Conservation (phyloP, 192 early-diverging fungal species). For the Coemansia guatemalensis region DNA sequence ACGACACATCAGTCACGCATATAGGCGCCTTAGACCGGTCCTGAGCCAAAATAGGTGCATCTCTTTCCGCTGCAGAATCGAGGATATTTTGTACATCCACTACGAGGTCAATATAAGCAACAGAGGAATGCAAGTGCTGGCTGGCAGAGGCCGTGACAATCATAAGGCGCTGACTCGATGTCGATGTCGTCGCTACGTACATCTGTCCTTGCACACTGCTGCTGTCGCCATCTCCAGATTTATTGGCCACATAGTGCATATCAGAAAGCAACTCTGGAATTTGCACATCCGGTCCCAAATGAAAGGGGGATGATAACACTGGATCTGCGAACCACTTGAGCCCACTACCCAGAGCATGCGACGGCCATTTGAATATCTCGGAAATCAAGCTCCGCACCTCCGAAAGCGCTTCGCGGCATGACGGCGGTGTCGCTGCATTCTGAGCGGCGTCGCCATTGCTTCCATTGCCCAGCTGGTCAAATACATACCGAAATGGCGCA, state of each 20-base stretch:
- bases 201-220: not conserved
- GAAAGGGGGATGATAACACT: not conserved
- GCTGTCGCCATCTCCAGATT: not conserved
- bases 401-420: constrained; percentile 19
- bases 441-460: not conserved
- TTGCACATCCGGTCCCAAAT: not conserved
- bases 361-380: constrained; percentile 34
- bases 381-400: constrained; percentile 12
- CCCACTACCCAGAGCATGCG: constrained; percentile 26
- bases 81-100: not conserved
- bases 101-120: constrained; percentile 6
- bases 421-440: not conserved
- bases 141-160: not conserved
- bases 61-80: too few relatives aligned
- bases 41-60: too few relatives aligned
- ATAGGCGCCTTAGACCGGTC: not conserved
- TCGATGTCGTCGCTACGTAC: constrained; percentile 1
- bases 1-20: constrained; percentile 19
- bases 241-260: constrained; percentile 12
- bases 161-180: not conserved
- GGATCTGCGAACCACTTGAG: constrained; percentile 17
- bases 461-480: constrained; percentile 15
- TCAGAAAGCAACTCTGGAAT: not conserved
- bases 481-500: constrained; percentile 19
- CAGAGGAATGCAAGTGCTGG: not conserved